Base-by-base conservation (phyloP, 75 land plant species). In the Isoetes taiwanensis region DNA sequence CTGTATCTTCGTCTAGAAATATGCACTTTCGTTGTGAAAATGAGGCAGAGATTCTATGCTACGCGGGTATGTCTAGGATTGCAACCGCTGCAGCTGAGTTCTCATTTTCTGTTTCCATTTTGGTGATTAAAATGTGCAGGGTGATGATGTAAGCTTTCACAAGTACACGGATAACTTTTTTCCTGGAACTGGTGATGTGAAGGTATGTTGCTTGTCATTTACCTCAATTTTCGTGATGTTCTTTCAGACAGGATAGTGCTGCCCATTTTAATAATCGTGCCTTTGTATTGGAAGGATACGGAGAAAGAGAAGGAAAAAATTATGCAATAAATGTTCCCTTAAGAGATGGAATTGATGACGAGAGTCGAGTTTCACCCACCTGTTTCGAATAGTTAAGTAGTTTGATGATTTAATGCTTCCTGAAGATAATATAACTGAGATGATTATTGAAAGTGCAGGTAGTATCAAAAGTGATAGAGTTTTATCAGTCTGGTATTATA, bases 121-220 rank as follows among this genome's bases (percentile, higher is more conserved):
- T n/a, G n/a, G n/a, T n/a, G n/a, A n/a, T n/a, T 58, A 20, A 25
- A 38, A 25, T 30, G 34, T 59, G 54, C 86, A 94, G 99, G 81
- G 99, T 94, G 57, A 94, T 94, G 99, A 94, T 60, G 99, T 89
- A 28, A 94, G 99, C 72, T 94, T 94, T 66, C 99, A 94, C 73
- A 94, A 94, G 67, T 89, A 61, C 72, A 96, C 96, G 2, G 90
- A 89, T 61, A 52, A 70, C 64, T 94, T 84, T 64, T 94, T 94
- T 62, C 99, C 99, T 43, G 96, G 96, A 62, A 94, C 99, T 14
- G 99, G 99, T 25, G 90, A 82, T 78, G 79, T 94, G 29, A 89
- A 94, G 99, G 99, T 85, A 43, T 43, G 50, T 43, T 43, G 14
- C 6, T 26, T 11, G 20, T 48, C 6, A 23, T 24, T 58, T 23